Evolutionary conservation across 371 early-diverging fungal genomes (phyloP), one percentile per base, ranked within the genome.

Genomic region (Apophysomyces ossiformis): DNA sequence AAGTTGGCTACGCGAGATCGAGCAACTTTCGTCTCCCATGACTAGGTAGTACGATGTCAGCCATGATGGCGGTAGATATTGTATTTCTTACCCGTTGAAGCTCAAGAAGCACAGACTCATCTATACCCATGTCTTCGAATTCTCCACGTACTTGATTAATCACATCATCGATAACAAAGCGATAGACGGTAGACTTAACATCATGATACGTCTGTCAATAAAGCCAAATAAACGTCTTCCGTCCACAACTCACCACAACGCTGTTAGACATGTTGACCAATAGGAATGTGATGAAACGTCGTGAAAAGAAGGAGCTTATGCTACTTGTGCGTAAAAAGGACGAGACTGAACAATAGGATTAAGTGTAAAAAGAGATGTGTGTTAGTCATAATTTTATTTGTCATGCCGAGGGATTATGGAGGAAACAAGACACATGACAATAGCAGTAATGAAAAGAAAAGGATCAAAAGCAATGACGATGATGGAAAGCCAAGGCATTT

Each of bases 151-250:
- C 91, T 73, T 93, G 93, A 63, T 88, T 88, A 69, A 96, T 91
- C 60, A 98, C 99, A 68, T 98, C 96, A 78, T 93, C 91, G 71
- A 98, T 97, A 45, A 98, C 93, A 75, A 88, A 88, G 58, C 90
- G 85, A 79, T 98, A 98, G 36, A 96, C 90, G 64, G 82, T 78
- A 3, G 91, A 85, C 87, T 91, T 74, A 35, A 35, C 44, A 13
- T n/a, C 32, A 26, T 46, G 57, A 41, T 60, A 37, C 41, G 58
- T 45, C 59, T 9, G 57, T 37, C 12, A 15, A 57, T 41, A 47
- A 16, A 58, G 47, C 32, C 37, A 58, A 47, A 47, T 8, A 57
- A 70, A 60, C 35, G 11, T 54, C 21, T 37, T 45, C 56, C 37
- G 12, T 35, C 61, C 0, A 66, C 46, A 60, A 64, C 66, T 73